Percentiles rank a stretch among this genome's conserved stretches.
phyloP scores from a whole-genome alignment of 345 rosid species.

The Psidium friedrichsthalianum region DNA sequence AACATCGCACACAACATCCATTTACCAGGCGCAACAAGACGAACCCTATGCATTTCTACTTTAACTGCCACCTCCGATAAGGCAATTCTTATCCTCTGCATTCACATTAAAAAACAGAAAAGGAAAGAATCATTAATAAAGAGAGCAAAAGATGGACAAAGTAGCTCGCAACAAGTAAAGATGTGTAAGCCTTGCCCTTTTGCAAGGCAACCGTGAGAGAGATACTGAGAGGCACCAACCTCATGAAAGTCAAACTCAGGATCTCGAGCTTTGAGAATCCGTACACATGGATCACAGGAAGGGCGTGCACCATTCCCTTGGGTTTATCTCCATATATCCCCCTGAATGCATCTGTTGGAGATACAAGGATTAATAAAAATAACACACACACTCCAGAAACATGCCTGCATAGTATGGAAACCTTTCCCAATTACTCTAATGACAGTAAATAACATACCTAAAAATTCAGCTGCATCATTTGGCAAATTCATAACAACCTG shows the following conservation, averaged over 20 bases:
- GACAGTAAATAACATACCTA: constrained; percentile 28
- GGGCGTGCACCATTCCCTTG: constrained; percentile 20
- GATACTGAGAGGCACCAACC: constrained; percentile 23
- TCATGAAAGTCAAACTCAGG: constrained; percentile 90
- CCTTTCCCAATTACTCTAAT: background rate
- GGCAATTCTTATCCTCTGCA: constrained; percentile 74
- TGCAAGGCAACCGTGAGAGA: background rate
- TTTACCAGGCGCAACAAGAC: constrained; percentile 85
- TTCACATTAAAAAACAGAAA: background rate
- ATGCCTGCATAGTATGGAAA: background rate
- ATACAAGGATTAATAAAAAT: background rate
- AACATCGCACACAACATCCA: constrained; percentile 86
- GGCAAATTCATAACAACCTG: constrained; percentile 90
- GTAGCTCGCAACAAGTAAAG: background rate
- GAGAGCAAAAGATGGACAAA: background rate
- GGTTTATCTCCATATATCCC: constrained; percentile 47
- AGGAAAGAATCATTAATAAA: background rate
- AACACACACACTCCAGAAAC: background rate
- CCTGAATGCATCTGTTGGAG: constrained; percentile 53
- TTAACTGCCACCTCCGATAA: constrained; percentile 62
- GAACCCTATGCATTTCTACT: constrained; percentile 64
- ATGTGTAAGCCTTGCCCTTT: background rate
- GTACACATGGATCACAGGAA: constrained; percentile 73
- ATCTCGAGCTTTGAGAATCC: constrained; percentile 91
- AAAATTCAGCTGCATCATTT: constrained; percentile 65